Evolutionary conservation across 2,329 filamentous ascomycete genomes (phyloP).

Genomic region (Chalaropsis thielavioides): DNA sequence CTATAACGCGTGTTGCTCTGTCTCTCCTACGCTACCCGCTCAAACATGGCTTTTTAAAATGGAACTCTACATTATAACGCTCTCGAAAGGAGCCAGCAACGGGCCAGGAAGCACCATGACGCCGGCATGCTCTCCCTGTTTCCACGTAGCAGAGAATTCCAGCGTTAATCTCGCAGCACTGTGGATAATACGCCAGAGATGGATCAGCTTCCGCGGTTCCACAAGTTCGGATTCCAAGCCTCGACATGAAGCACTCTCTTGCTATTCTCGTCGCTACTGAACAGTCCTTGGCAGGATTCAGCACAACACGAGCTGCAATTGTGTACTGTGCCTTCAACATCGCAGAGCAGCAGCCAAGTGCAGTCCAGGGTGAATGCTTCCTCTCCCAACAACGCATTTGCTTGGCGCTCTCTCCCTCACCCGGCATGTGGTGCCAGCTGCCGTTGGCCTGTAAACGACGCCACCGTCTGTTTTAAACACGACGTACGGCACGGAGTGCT

Average conservation of each 20-base stretch:
- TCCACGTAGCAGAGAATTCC: not conserved
- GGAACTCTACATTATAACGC: not conserved
- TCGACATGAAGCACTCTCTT: not conserved
- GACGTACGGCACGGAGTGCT: not conserved
- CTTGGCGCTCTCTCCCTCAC: not conserved
- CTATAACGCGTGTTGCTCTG: not conserved
- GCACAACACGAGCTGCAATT: not conserved
- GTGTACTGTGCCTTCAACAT: not conserved
- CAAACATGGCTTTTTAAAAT: not conserved
- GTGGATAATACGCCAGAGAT: not conserved
- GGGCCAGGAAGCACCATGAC: not conserved
- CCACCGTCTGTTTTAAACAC: not conserved
- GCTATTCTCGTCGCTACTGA: not conserved
- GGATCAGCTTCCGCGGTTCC: not conserved
- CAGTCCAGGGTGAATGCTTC: not conserved
- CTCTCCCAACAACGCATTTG: not conserved
- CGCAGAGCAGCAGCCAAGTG: not conserved
- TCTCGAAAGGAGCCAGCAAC: not conserved
- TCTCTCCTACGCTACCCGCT: not conserved
- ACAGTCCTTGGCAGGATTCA: not conserved
- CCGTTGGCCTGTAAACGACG: not conserved
- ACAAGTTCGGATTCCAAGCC: constrained; percentile 3
- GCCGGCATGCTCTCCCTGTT: not conserved
- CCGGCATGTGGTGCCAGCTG: not conserved
- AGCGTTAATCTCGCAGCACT: not conserved